These are phyloP conservation scores for Fusarium sp. DNA, from an alignment of 2,329 filamentous ascomycete species.

Conservation along the genomic window DNA sequence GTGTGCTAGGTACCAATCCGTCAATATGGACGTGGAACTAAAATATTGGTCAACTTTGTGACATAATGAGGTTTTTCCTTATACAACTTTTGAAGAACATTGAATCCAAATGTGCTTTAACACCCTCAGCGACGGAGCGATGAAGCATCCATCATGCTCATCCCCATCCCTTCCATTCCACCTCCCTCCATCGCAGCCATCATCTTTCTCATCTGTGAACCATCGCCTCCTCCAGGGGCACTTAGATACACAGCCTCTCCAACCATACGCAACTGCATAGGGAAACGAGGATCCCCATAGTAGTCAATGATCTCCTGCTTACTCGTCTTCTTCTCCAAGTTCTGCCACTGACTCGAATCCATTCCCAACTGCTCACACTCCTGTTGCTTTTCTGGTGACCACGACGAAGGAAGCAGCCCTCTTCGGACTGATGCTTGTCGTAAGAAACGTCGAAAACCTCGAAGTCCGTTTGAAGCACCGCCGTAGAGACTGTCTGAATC, in stretches of 20 bases:
- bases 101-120: not conserved
- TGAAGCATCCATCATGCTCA: conserved; percentile 1
- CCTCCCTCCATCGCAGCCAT: conserved; percentile 36
- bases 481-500: conserved; percentile 44
- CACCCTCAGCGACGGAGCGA: not conserved
- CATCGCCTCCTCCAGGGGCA: conserved; percentile 42
- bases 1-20: not conserved
- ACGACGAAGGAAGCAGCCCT: conserved; percentile 55
- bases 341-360: conserved; percentile 39
- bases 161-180: not conserved
- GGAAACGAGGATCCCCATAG: conserved; percentile 54
- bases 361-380: conserved; percentile 50
- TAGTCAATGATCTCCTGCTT: conserved; percentile 51
- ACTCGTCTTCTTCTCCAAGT: conserved; percentile 26
- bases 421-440: conserved; percentile 20
- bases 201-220: conserved; percentile 34
- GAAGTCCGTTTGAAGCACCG: conserved; percentile 28
- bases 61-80: not conserved
- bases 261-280: conserved; percentile 61
- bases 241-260: conserved; percentile 50
- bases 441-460: conserved; percentile 52
- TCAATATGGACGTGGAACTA: not conserved
- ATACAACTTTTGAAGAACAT: not conserved
- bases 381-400: conserved; percentile 48
- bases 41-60: not conserved